Base-by-base conservation (phyloP, 139 green algal genomes). In the Chlamydomonas schloesseri region DNA sequence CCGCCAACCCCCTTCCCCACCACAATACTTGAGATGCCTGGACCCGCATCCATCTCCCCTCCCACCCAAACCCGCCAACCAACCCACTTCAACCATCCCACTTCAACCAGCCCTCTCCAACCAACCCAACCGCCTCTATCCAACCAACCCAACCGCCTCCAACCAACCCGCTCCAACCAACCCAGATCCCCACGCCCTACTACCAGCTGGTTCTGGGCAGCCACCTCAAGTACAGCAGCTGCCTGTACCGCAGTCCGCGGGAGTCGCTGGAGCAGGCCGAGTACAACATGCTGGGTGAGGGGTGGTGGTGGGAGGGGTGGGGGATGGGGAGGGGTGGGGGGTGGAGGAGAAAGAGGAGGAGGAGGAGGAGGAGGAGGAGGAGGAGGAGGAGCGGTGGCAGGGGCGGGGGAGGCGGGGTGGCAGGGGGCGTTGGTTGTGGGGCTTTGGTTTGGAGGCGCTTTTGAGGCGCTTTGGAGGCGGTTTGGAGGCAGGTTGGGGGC, bases 211-310 rank as follows among this genome's bases (percentile, higher is more conserved):
- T 90, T 46, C 92, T 99, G 68, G 98, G 98, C 53, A 91, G 89
- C 75, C 88, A 96, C 76, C 90, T 97, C 50, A 99, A 99, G 93
- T 99, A 99, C 94, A 96, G 89, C 80, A 95, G 91, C 93, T 98
- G 97, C 88, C 83, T 98, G 13, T 99, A 98, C 83, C 79, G 88
- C 17, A 82, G 50, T 13, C 62, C 79, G 3, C 31, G 78, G 17
- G 90, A 94, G 21, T 90, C 81, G 0, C 91, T 99, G 37, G 91
- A 94, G 11, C 91, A 98, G 34, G 98, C 98, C 53, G 97, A 99
- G 90, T 92, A 92, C 24, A 96, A 94, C 64, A 99, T 99, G 97
- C 92, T 99, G 50, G 82, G 94, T 96, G 64, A 81, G 90, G 70
- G 8, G 18, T 76, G 70, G 14, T 21, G 29, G 71, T 26, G 29